A percentile compares a stretch with the other conserved stretches of the same genome.
Evolutionary conservation across 2,329 filamentous ascomycete species (phyloP).

Genomic region (Salinomyces thailandicus): DNA sequence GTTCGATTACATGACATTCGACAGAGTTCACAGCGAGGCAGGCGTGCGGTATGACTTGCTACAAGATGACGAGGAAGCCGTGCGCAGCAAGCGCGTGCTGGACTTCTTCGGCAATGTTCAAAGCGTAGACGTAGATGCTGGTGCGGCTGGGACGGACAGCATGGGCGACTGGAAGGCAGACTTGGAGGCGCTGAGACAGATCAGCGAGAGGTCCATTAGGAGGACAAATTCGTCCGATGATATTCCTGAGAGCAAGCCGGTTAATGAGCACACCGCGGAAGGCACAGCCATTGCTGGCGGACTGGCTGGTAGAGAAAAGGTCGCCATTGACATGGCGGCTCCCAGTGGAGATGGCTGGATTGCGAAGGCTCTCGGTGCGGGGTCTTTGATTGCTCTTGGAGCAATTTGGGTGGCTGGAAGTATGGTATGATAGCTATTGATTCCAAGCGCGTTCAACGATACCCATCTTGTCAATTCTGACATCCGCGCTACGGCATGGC

Average conservation of each 20-base stretch:
- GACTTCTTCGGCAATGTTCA: constrained; percentile 99
- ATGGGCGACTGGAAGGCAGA: constrained; percentile 51
- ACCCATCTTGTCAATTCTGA: no score
- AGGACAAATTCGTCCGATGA: constrained; percentile 4
- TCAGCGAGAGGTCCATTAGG: constrained; percentile 29
- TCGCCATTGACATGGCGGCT: constrained; percentile 22
- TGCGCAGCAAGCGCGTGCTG: constrained; percentile 71
- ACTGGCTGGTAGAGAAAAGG: background rate
- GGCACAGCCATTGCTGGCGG: constrained; percentile 16
- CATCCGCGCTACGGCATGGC: no score
- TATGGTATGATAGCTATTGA: no score
- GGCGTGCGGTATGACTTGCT: constrained; percentile 96
- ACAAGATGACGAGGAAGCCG: constrained; percentile 65
- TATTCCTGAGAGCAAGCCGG: constrained; percentile 5
- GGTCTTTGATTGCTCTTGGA: constrained; percentile 29
- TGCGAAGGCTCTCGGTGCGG: constrained; percentile 31
- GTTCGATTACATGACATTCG: constrained; percentile 91
- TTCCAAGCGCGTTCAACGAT: no score
- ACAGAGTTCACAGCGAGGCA: constrained; percentile 86
- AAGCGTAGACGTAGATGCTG: constrained; percentile 73
- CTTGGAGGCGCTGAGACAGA: constrained; percentile 56
- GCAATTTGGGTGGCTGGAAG: constrained; percentile 25
- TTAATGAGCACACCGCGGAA: constrained; percentile 18
- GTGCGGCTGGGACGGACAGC: constrained; percentile 27
- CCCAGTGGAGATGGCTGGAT: constrained; percentile 29